Conservation (phyloP, 768 basidiomycete genomes). For the Termitomyces sp. region DNA sequence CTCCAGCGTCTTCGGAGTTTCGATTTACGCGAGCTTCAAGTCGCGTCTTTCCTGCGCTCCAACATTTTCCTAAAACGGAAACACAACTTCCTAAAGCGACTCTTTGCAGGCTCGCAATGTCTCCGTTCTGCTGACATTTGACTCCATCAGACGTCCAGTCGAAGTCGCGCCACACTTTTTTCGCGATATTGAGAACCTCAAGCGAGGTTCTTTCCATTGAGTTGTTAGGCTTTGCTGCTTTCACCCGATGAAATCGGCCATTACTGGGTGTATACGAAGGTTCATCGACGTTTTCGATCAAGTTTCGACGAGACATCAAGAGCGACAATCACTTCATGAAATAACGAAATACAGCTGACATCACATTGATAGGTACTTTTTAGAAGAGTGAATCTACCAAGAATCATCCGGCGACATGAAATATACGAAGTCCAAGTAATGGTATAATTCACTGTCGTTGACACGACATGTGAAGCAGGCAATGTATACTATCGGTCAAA, state of each 20-base stretch:
- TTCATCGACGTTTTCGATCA: background rate
- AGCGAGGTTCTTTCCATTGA: background rate
- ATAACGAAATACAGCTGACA: background rate
- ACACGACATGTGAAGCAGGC: background rate
- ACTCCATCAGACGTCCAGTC: conserved; percentile 6
- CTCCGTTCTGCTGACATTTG: background rate
- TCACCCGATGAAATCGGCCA: too few species aligned
- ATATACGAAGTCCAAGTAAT: background rate
- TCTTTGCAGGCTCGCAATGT: background rate
- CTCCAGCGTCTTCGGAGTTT: conserved; percentile 16
- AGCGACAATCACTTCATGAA: background rate
- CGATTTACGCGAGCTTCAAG: conserved; percentile 13
- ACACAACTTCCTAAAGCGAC: conserved; percentile 7
- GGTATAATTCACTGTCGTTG: background rate
- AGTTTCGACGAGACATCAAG: background rate
- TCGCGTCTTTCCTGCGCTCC: background rate
- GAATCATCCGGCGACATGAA: background rate
- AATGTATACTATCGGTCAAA: background rate
- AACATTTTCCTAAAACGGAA: conserved; percentile 10
- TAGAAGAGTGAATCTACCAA: too few species aligned
- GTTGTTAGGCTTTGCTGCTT: background rate
- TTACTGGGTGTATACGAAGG: too few species aligned
- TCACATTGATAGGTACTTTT: background rate
- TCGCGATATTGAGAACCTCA: too few species aligned
- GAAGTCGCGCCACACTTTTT: conserved; percentile 14